These are phyloP conservation scores for Phytophthora niederhauseri DNA, from an alignment of 352 stramenopile species.

Conservation along the genomic window DNA sequence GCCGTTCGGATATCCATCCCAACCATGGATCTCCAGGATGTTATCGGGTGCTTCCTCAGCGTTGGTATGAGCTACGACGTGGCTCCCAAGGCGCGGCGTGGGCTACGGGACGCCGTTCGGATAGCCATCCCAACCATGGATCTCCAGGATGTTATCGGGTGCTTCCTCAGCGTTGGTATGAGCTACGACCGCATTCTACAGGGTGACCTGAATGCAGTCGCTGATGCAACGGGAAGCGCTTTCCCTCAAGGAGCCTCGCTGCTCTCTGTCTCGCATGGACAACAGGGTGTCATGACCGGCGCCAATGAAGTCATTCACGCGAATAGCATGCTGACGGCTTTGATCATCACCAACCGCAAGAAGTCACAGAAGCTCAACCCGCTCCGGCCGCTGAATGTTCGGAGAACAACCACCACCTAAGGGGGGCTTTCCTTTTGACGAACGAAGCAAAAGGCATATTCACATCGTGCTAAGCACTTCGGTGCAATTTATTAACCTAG, in stretches of 20 bases:
- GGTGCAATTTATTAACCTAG: constrained; percentile 39
- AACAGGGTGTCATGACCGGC: constrained; percentile 72
- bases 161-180: constrained; percentile 64
- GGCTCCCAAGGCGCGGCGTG: constrained; percentile 49
- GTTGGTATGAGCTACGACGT: constrained; percentile 77
- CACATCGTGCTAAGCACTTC: constrained; percentile 11
- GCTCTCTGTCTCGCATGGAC: constrained; percentile 65
- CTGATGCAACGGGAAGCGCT: constrained; percentile 54
- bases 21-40: constrained; percentile 55
- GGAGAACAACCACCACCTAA: constrained; percentile 65
- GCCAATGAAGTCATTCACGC: constrained; percentile 64
- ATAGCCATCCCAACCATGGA: constrained; percentile 62
- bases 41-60: constrained; percentile 74
- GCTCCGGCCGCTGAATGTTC: constrained; percentile 55
- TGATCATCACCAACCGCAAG: constrained; percentile 86
- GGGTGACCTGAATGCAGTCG: constrained; percentile 60
- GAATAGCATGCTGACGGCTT: constrained; percentile 80
- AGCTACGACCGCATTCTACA: constrained; percentile 79
- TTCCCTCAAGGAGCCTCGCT: constrained; percentile 67
- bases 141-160: constrained; percentile 67
- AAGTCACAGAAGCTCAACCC: constrained; percentile 65
- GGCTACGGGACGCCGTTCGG: constrained; percentile 60
- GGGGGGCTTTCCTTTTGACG: neutral
- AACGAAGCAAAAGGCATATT: neutral
- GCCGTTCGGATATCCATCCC: constrained; percentile 60